Evolutionary conservation across 2,329 filamentous ascomycete genomes (phyloP).

Genomic region (Lachnellula subtilissima): DNA sequence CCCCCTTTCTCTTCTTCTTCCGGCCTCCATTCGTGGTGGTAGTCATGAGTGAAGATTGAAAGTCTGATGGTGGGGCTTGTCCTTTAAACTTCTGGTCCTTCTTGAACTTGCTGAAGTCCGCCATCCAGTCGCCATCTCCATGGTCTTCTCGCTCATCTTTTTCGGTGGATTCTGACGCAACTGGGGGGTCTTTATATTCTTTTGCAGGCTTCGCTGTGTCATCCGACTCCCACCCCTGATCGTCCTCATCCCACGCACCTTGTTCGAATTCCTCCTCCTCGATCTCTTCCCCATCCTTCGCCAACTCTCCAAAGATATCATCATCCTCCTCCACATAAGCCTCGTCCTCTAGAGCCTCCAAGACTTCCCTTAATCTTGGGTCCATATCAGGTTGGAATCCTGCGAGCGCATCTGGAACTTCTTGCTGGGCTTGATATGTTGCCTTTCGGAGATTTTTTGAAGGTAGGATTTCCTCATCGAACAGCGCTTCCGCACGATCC

Average conservation of each 20-base stretch:
- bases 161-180: constrained; percentile 39
- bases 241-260: constrained; percentile 52
- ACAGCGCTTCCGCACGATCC: constrained; percentile 50
- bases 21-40: constrained; percentile 75
- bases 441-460: constrained; percentile 72
- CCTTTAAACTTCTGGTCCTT: constrained; percentile 60
- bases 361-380: constrained; percentile 78
- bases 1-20: constrained; percentile 92
- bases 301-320: constrained; percentile 75
- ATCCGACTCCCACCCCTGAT: constrained; percentile 93
- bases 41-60: constrained; percentile 67
- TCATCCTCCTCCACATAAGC: constrained; percentile 82
- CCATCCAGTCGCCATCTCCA: constrained; percentile 77
- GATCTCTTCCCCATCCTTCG: constrained; percentile 66
- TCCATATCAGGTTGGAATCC: constrained; percentile 99
- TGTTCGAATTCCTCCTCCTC: constrained; percentile 77
- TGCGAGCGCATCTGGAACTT: constrained; percentile 83
- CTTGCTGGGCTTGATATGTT: constrained; percentile 89
- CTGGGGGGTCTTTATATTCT: constrained; percentile 43
- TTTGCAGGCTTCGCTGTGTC: constrained; percentile 72
- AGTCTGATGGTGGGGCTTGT: constrained; percentile 45
- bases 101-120: constrained; percentile 93
- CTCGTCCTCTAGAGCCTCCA: constrained; percentile 93
- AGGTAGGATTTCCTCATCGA: constrained; percentile 72
- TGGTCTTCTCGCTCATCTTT: constrained; percentile 54